These are phyloP conservation scores for Limonium bicolor DNA, from an alignment of 148 eudicot genomes.

Conservation along the genomic window DNA sequence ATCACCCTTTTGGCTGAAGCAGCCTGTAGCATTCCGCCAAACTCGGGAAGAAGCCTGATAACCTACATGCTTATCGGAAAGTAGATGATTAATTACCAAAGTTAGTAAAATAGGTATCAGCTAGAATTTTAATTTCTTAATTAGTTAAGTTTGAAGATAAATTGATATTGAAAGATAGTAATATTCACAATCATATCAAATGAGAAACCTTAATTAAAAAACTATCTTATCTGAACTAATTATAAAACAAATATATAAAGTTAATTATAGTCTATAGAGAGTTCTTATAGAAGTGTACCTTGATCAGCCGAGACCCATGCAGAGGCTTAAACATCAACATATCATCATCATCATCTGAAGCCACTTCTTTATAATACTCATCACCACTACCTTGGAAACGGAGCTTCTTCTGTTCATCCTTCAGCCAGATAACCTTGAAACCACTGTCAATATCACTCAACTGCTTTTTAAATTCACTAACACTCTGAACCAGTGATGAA, in stretches of 20 bases:
- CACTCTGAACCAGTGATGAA: slow-evolving; percentile 24
- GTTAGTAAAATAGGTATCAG: no score
- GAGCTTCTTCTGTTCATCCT: slow-evolving; percentile 21
- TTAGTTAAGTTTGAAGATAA: no score
- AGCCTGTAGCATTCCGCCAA: slow-evolving; percentile 19
- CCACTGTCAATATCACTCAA: slow-evolving; percentile 8
- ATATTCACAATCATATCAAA: no score
- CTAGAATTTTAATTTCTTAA: no score
- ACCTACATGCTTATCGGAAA: no score
- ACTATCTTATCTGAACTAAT: no score
- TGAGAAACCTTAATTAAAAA: no score
- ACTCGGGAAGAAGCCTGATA: slow-evolving; percentile 61
- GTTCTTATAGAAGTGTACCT: not conserved
- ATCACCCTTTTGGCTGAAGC: slow-evolving; percentile 1
- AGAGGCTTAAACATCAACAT: slow-evolving; percentile 58
- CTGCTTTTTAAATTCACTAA: slow-evolving; percentile 55
- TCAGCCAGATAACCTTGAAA: slow-evolving; percentile 59
- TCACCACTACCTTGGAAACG: slow-evolving; percentile 28
- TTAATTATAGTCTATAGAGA: not conserved
- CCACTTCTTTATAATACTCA: slow-evolving; percentile 22
- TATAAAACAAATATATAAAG: no score
- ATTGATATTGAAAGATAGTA: no score
- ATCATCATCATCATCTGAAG: slow-evolving; percentile 28
- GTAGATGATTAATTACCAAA: no score
- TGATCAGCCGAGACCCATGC: slow-evolving; percentile 57